A percentile compares a stretch with the other conserved stretches of the same genome.
Conservation (phyloP, 2,329 filamentous ascomycete genomes). For the Aspergillus quadrilineatus region DNA sequence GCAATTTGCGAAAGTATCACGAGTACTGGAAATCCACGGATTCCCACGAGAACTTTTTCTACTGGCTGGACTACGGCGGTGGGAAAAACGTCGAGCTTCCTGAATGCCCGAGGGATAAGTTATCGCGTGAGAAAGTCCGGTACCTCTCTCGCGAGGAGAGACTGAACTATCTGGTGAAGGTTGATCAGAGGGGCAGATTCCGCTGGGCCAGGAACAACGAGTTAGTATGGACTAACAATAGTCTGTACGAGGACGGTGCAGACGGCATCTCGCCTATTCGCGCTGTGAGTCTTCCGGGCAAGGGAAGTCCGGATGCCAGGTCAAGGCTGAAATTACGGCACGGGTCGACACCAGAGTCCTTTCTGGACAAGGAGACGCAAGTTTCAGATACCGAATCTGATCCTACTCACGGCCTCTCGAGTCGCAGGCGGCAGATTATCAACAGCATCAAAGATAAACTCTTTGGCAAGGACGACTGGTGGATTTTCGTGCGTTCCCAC, state of each 20-base stretch:
- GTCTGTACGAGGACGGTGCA: slow-evolving; percentile 72
- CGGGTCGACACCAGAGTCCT: background rate
- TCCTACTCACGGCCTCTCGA: slow-evolving; percentile 62
- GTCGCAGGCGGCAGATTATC: slow-evolving; percentile 70
- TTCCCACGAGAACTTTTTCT: slow-evolving; percentile 87
- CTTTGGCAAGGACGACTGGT: slow-evolving; percentile 80
- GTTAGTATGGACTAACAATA: slow-evolving; percentile 71
- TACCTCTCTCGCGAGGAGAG: slow-evolving; percentile 83
- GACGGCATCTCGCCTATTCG: slow-evolving; percentile 65
- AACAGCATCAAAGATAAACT: slow-evolving; percentile 72
- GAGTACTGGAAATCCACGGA: slow-evolving; percentile 75
- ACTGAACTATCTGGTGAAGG: slow-evolving; percentile 73
- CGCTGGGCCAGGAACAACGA: slow-evolving; percentile 82
- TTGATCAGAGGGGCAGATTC: slow-evolving; percentile 72
- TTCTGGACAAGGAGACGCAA: background rate
- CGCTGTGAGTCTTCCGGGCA: slow-evolving; percentile 19
- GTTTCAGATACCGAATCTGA: slow-evolving; percentile 26
- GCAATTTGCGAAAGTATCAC: slow-evolving; percentile 78
- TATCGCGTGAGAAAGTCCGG: slow-evolving; percentile 77
- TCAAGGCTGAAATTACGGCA: background rate
- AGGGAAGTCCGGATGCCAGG: too few relatives aligned
- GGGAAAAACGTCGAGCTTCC: slow-evolving; percentile 69
- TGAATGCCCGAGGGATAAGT: slow-evolving; percentile 68
- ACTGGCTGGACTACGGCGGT: slow-evolving; percentile 83
- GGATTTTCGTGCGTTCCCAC: slow-evolving; percentile 70